A percentile compares a stretch with the other conserved stretches of the same genome.
These are phyloP conservation scores for Trametes villosa DNA, from an alignment of 768 basidiomycete species.

Conservation along the genomic window DNA sequence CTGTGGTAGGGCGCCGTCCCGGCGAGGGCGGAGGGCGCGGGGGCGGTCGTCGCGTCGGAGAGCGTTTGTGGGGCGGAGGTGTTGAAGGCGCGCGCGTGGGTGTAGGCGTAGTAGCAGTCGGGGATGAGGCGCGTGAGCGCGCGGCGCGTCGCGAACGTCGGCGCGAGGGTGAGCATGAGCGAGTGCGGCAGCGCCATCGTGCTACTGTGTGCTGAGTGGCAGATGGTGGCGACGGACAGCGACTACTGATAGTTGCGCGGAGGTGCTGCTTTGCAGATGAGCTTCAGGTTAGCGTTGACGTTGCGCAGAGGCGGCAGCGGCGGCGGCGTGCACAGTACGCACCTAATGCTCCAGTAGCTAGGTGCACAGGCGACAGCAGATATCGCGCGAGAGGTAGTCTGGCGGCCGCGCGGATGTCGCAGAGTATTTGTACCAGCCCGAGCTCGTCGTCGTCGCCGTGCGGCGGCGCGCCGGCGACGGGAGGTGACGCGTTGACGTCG, in stretches of 20 bases:
- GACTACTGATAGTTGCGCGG: no score
- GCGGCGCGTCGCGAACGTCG: conserved; percentile 7
- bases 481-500: conserved; percentile 15
- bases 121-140: conserved; percentile 12
- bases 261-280: no score
- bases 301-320: no score
- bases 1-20: conserved; percentile 59
- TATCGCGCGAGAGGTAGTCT: background rate
- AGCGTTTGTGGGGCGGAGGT: background rate
- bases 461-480: conserved; percentile 12
- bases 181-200: conserved; percentile 10
- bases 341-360: no score
- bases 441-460: conserved; percentile 11
- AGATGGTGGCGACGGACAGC: no score
- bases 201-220: background rate
- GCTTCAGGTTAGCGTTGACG: no score
- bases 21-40: conserved; percentile 31
- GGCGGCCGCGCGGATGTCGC: background rate
- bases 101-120: conserved; percentile 4
- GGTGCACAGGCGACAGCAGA: no score
- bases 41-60: background rate
- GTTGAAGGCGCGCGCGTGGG: background rate
- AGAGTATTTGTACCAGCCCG: background rate
- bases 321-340: background rate
- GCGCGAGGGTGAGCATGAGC: conserved; percentile 16